Evolutionary conservation across 1,284 basidiomycete genomes (phyloP), one percentile per base, ranked within the genome.

Genomic region (Sanghuangporus baumii): DNA sequence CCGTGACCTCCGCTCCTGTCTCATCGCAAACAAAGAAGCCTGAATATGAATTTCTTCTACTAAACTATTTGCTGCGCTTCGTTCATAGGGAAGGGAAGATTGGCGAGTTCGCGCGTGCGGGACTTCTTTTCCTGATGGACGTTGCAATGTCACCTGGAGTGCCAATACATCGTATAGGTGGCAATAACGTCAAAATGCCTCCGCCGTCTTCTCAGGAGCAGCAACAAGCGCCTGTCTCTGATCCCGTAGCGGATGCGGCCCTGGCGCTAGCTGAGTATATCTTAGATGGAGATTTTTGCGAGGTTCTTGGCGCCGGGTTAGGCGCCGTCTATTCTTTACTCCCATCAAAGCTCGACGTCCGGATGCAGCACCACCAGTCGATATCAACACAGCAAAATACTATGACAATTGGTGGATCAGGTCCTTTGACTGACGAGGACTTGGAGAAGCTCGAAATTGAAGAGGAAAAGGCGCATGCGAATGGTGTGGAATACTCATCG

Each of bases 51-150:
- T 97, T 96, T 71, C 82, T 96, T 9, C 79, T 97, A 11, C 98
- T 98, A 81, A 94, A 96, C 67, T 97, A 97, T 71, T 86, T 99
- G 40, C 85, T 98, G 18, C 93, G 95, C 2, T 98, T 96, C 71
- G 91, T 95, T 20, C 96, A 98, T 72, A 86, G 95, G 59, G 96
- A 98, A 76, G 94, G 94, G 34, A 85, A 90, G 37, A 94, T 94
- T 34, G 96, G 96, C 14, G 95, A 98, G 72, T 93, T 94, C 70
- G 94, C 96, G 3, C 86, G 96, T 9, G 93, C 93, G 3, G 96
- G 96, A 7, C 76, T 98, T 38, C 77, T 96, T 14, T 94, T 96
- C 74, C 81, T 98, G 51, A 91, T 98, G 84, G 94, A 97, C 70
- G 90, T 98, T 43, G 94, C 94, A 2, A 94, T 96, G 86, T 89